phyloP scores from a whole-genome alignment of 2,329 filamentous ascomycete genomes.

The Cercospora sesami region DNA sequence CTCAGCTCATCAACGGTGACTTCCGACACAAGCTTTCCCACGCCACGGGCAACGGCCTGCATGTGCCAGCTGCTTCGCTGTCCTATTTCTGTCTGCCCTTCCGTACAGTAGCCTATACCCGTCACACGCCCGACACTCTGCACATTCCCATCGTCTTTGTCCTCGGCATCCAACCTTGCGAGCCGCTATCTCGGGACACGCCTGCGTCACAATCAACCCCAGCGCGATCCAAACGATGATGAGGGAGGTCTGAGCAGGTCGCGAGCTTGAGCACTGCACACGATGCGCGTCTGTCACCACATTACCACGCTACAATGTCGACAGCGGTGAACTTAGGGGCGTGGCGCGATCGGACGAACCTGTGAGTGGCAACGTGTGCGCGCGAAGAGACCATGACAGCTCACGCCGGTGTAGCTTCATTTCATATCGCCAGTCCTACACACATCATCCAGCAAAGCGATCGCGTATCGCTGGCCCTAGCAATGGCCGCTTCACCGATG shows the following conservation, averaged over 20 bases:
- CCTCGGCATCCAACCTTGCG: neutral
- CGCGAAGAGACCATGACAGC: slow-evolving; percentile 5
- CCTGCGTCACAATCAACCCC: neutral
- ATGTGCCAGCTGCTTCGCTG: slow-evolving; percentile 10
- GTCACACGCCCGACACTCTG: neutral
- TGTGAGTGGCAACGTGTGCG: slow-evolving; percentile 59
- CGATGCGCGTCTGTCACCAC: slow-evolving; percentile 18
- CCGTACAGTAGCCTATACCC: neutral
- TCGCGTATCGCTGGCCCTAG: slow-evolving; percentile 58
- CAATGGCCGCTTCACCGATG: slow-evolving; percentile 47
- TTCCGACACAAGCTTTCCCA: slow-evolving; percentile 8
- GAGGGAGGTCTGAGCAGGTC: slow-evolving; percentile 3
- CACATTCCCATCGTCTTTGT: neutral
- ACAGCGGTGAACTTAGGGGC: slow-evolving; percentile 42
- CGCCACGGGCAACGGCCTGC: neutral
- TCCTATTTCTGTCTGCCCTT: neutral
- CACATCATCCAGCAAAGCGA: slow-evolving; percentile 85
- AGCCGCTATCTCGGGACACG: neutral
- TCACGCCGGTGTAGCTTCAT: slow-evolving; percentile 68
- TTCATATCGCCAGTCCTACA: slow-evolving; percentile 97
- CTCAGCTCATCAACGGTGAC: slow-evolving; percentile 10
- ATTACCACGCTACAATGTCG: slow-evolving; percentile 21
- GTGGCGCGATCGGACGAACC: slow-evolving; percentile 98
- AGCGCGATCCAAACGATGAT: neutral
- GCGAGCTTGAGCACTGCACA: slow-evolving; percentile 10